Percentiles rank a stretch among this genome's conserved stretches.
These are phyloP conservation scores for Pleurotus platypus DNA, from an alignment of 768 basidiomycete species.

Conservation along the genomic window DNA sequence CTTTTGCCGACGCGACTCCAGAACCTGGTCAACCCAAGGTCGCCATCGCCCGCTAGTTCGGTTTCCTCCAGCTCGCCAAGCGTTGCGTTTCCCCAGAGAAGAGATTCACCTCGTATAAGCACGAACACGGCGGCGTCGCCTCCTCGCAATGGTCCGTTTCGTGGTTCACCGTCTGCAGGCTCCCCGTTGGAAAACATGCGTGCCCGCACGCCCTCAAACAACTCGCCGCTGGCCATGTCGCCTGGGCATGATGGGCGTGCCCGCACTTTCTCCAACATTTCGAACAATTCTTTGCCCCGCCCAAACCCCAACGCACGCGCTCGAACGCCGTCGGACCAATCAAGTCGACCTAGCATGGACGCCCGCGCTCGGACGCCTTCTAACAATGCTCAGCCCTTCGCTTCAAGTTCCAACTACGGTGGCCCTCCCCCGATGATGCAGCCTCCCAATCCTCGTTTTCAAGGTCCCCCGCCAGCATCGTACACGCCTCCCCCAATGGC, in stretches of 20 bases:
- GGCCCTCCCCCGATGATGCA: conserved; percentile 1
- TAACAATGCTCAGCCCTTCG: background rate
- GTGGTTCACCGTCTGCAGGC: conserved; percentile 10
- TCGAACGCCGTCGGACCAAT: conserved; percentile 1
- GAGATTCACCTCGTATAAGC: conserved; percentile 29
- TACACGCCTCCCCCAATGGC: background rate
- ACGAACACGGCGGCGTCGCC: conserved; percentile 19
- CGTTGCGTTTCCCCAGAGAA: conserved; percentile 13
- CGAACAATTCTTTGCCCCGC: conserved; percentile 11
- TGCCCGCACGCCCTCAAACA: conserved; percentile 3
- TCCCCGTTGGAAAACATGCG: background rate
- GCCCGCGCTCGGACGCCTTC: conserved; percentile 18
- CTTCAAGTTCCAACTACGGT: background rate
- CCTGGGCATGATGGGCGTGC: conserved; percentile 17
- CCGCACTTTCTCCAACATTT: conserved; percentile 10
- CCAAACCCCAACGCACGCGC: conserved; percentile 8
- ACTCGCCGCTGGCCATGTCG: conserved; percentile 16
- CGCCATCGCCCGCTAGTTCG: conserved; percentile 13
- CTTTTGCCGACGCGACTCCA: conserved; percentile 51
- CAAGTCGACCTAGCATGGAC: conserved; percentile 70
- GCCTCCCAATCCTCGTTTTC: background rate
- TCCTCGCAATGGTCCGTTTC: conserved; percentile 13
- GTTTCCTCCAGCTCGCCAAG: conserved; percentile 13
- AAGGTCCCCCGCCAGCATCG: background rate
- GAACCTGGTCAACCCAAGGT: conserved; percentile 29